Conservation (phyloP, 257 asterid species). For the Solanum tarijense region DNA sequence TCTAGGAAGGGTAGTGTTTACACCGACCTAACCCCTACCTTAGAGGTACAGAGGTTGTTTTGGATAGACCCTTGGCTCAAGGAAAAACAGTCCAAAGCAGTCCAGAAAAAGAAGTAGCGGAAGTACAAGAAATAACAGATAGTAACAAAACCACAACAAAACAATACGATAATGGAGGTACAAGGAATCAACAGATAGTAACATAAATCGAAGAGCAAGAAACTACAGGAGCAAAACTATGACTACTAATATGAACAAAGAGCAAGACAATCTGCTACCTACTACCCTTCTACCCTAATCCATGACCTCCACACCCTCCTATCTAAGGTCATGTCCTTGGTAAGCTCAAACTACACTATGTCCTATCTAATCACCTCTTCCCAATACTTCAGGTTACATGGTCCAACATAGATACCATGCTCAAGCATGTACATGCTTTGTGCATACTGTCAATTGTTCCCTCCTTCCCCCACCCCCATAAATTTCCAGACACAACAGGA, state of each 20-base stretch:
- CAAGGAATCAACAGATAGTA: not conserved
- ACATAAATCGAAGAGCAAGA: not conserved
- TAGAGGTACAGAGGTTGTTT: not conserved
- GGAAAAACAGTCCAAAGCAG: not conserved
- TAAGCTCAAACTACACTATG: not conserved
- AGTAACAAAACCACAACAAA: not conserved
- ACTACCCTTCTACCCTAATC: not conserved
- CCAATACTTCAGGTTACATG: not conserved
- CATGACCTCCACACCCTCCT: not conserved
- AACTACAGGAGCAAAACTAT: not conserved
- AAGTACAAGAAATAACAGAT: not conserved
- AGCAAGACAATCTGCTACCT: not conserved
- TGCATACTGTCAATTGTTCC: not conserved
- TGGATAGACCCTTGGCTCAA: not conserved
- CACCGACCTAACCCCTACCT: not conserved
- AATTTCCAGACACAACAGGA: not conserved
- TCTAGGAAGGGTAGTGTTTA: not conserved
- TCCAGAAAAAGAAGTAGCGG: not conserved
- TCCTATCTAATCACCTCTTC: not conserved
- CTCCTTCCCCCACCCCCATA: not conserved
- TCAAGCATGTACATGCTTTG: not conserved
- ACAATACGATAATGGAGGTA: not conserved
- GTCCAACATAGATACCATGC: not conserved
- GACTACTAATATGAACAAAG: not conserved
- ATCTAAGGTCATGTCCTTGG: not conserved